These are phyloP conservation scores for Backusella circina DNA, from an alignment of 192 early-diverging fungal species.

Conservation along the genomic window DNA sequence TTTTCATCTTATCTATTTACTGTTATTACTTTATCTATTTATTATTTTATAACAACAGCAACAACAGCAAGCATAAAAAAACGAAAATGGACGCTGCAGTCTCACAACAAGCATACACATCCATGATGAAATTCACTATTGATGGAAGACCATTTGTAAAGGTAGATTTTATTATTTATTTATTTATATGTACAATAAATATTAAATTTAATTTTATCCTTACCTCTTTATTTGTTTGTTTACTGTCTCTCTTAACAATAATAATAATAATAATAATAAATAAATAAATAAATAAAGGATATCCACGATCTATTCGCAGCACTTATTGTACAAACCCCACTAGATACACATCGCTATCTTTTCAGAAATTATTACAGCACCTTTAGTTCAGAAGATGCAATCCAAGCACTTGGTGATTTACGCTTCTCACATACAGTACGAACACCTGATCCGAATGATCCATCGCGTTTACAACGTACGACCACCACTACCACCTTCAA, in stretches of 20 bases:
- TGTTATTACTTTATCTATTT: not conserved
- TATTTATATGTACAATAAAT: not conserved
- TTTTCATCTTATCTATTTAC: not conserved
- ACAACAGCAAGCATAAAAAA: not conserved
- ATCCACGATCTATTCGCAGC: conserved; percentile 57
- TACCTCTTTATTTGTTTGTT: not conserved
- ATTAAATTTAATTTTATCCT: not conserved
- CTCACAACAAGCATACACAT: conserved; percentile 40
- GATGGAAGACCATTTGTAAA: conserved; percentile 56
- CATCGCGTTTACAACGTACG: conserved; percentile 40
- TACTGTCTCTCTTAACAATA: not conserved
- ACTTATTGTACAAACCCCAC: conserved; percentile 45
- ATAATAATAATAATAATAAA: not conserved
- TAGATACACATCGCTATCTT: conserved; percentile 44
- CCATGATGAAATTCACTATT: conserved; percentile 54
- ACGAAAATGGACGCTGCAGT: conserved; percentile 15
- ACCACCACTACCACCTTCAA: conserved; percentile 57
- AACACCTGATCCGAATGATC: conserved; percentile 47
- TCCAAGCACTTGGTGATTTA: conserved; percentile 42
- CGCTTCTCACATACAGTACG: conserved; percentile 45
- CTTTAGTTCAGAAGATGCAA: conserved; percentile 54
- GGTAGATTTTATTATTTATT: conserved; percentile 30
- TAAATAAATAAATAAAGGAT: conserved; percentile 32
- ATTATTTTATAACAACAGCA: not conserved
- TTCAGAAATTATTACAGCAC: conserved; percentile 50